Conservation (phyloP, 2,329 filamentous ascomycete species). For the Exserohilum turcica region DNA sequence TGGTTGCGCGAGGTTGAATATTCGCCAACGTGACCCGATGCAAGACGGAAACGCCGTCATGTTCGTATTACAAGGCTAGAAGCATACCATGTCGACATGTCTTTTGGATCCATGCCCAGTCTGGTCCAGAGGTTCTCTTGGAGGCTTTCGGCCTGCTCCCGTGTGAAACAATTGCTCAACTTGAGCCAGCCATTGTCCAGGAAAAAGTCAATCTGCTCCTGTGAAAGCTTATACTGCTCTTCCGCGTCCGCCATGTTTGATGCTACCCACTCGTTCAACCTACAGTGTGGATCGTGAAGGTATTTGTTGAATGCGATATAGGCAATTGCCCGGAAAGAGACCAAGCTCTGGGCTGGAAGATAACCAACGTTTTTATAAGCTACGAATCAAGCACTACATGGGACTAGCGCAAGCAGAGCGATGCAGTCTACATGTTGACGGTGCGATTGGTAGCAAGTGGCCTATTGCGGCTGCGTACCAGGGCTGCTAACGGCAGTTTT, state of each 20-base stretch:
- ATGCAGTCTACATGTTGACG: not conserved
- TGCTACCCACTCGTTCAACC: not conserved
- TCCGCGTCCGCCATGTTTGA: constrained; percentile 21
- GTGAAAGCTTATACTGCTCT: constrained; percentile 45
- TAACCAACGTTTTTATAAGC: constrained; percentile 5
- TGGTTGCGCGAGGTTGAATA: not conserved
- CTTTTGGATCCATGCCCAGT: constrained; percentile 66
- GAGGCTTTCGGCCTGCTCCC: constrained; percentile 54
- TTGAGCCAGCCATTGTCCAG: constrained; percentile 62
- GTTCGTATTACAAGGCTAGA: not conserved
- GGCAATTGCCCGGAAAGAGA: not conserved
- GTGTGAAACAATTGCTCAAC: constrained; percentile 58
- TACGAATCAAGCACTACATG: not conserved
- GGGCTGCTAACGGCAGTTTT: constrained; percentile 15
- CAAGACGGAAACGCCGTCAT: too few relatives aligned
- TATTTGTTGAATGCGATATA: too few relatives aligned
- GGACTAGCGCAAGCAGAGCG: not conserved
- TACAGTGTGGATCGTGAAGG: too few relatives aligned
- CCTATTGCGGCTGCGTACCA: not conserved
- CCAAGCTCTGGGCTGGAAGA: not conserved
- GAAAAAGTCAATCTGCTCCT: constrained; percentile 59
- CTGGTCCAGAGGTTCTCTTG: constrained; percentile 64
- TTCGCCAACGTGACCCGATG: not conserved
- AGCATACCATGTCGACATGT: constrained; percentile 66
- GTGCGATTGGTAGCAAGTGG: not conserved